Evolutionary conservation across 2,329 filamentous ascomycete species (phyloP), one percentile per base, ranked within the genome.

Genomic region (Ophiocordyceps camponoti-floridani): DNA sequence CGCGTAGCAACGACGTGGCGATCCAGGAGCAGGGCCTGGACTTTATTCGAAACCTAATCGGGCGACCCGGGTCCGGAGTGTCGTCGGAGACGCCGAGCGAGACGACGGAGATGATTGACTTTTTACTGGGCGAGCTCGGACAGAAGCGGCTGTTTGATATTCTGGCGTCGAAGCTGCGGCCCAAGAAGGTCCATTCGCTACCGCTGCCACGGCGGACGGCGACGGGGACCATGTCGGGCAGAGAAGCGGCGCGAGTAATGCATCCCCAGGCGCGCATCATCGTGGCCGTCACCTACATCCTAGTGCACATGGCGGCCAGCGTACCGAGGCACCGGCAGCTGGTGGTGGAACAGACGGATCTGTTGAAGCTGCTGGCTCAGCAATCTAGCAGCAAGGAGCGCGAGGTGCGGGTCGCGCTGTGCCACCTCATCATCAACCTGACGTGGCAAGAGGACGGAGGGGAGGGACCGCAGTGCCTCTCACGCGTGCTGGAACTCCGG

Each of bases 21-120:
- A 83, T 95, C 27, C 89, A 96, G 62, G 86, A 94, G 57, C 88
- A 96, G 61, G 84, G 82, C 0, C 73, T 96, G 16, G 82, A 93
- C 53, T 82, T 96, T 52, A 77, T 98, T 49, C 76, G 89, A 45
- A 98, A 98, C 60, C 68, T 96, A 30, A 84, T 95, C 51, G 82
- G 81, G 46, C 76, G 79, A 43, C 58, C 62, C 60, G 52, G 75
- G 60, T 51, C 70, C 60, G 52, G 75, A 60, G 51, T 70, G 63
- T 51, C 68, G 59, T 48, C 76, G 66, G 62, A 73, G 14, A 61
- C 62, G 13, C 58, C 65, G 7, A 58, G 60, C 44, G 72, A 73
- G 47, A 74, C 72, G 27, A 68, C 72, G 3, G 73, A 78, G 45
- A 89, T 95, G 77, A 86, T 95, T 48, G 87, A 94, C 55, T 79